Percentiles rank a stretch among this genome's conserved stretches.
Evolutionary conservation across 352 stramenopile species (phyloP).

Genomic region (Pythium phragmitis): DNA sequence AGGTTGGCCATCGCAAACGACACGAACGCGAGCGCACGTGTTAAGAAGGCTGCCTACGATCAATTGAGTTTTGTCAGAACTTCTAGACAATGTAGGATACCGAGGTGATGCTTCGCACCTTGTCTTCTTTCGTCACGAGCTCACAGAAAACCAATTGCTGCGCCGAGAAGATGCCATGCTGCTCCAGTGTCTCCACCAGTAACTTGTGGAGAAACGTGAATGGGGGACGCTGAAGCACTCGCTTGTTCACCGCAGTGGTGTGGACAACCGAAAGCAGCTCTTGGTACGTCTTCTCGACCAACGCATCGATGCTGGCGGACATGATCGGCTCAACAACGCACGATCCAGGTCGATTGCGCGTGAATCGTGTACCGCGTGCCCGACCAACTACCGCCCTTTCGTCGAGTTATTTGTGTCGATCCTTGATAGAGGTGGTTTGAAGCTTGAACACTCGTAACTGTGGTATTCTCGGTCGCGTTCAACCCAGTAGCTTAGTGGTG

Average conservation of each 20-base stretch:
- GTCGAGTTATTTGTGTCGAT: constrained; percentile 18
- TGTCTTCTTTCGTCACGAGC: constrained; percentile 70
- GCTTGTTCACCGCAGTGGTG: constrained; percentile 65
- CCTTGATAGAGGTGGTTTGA: background rate
- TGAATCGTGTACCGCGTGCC: background rate
- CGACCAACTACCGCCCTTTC: background rate
- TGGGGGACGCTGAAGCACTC: constrained; percentile 64
- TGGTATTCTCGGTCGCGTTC: constrained; percentile 9
- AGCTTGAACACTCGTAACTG: background rate
- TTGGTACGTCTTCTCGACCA: constrained; percentile 68
- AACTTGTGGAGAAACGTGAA: constrained; percentile 87
- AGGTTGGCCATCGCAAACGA: constrained; percentile 49
- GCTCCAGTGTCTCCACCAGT: constrained; percentile 59
- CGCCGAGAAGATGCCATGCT: constrained; percentile 63
- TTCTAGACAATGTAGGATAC: background rate
- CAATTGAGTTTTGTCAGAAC: background rate
- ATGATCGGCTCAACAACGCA: constrained; percentile 4
- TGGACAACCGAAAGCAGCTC: constrained; percentile 61
- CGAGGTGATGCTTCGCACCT: constrained; percentile 32
- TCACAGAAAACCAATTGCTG: constrained; percentile 62
- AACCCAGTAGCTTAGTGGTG: background rate
- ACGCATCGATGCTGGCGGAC: constrained; percentile 20
- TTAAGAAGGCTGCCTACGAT: constrained; percentile 69
- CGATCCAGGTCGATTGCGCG: background rate
- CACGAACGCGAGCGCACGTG: constrained; percentile 72